Percentiles rank a stretch among this genome's conserved stretches.
Evolutionary conservation across 2,329 filamentous ascomycete genomes (phyloP).

Genomic region (Botrytis deweyae): DNA sequence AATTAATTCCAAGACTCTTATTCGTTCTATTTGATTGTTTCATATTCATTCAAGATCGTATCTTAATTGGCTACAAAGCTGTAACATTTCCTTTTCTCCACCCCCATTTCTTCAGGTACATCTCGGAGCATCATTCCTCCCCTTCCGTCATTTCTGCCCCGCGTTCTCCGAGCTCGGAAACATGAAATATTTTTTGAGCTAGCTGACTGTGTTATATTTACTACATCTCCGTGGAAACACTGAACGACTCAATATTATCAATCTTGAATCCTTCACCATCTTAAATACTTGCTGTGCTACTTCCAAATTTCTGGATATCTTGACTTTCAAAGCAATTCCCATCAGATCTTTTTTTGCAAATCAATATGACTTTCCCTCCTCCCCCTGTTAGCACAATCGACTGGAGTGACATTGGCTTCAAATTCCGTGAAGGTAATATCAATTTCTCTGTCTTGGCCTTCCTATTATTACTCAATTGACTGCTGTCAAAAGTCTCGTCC

Average conservation of each 20-base stretch:
- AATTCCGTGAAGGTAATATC: constrained; percentile 75
- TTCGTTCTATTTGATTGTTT: background rate
- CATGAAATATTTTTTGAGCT: constrained; percentile 8
- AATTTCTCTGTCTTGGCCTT: background rate
- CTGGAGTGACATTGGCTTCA: constrained; percentile 92
- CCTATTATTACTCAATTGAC: background rate
- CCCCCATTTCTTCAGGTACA: background rate
- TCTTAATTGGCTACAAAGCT: background rate
- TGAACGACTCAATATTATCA: background rate
- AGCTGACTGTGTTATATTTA: constrained; percentile 3
- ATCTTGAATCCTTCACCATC: background rate
- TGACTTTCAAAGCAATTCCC: background rate
- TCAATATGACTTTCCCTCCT: constrained; percentile 63
- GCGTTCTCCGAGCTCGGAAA: constrained; percentile 21
- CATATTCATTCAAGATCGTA: background rate
- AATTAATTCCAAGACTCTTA: background rate
- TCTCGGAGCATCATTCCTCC: constrained; percentile 12
- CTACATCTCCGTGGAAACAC: background rate
- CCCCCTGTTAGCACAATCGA: constrained; percentile 78
- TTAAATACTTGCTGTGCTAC: background rate
- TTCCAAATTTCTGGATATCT: background rate
- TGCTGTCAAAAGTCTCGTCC: background rate
- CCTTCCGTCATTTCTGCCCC: constrained; percentile 14
- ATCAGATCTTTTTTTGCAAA: constrained; percentile 10
- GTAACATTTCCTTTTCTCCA: background rate